Conservation (phyloP, 2,329 filamentous ascomycete species). For the Penicillium sp. region DNA sequence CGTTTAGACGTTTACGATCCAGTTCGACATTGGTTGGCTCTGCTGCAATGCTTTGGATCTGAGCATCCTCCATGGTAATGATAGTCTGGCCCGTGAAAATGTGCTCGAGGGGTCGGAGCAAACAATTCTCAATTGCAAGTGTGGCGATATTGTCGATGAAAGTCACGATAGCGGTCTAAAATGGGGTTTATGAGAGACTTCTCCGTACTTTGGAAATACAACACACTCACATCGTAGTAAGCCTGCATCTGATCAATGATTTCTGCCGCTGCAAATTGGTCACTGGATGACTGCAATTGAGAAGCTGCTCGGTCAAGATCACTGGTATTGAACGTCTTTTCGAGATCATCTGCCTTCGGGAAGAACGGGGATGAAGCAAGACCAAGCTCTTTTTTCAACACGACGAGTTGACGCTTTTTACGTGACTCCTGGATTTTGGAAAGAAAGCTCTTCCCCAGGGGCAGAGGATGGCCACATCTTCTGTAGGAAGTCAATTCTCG, state of each 20-base stretch:
- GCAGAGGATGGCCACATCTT: conserved; percentile 26
- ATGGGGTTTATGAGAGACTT: neutral
- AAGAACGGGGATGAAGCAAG: neutral
- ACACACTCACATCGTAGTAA: conserved; percentile 24
- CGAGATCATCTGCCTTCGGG: neutral
- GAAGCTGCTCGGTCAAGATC: neutral
- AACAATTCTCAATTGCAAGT: neutral
- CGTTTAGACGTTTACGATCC: neutral
- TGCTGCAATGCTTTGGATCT: neutral
- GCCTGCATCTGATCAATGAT: conserved; percentile 42
- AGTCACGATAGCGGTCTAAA: conserved; percentile 36
- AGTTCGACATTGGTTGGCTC: neutral
- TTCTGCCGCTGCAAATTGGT: conserved; percentile 39
- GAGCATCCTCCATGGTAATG: neutral
- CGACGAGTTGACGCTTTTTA: conserved; percentile 5
- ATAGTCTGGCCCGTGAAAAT: neutral
- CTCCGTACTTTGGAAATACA: neutral
- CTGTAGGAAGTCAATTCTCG: conserved; percentile 21
- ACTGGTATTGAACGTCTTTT: neutral
- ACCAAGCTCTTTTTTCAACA: conserved; percentile 2
- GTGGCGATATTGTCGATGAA: conserved; percentile 41
- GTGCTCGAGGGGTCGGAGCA: neutral
- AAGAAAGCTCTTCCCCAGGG: conserved; percentile 17
- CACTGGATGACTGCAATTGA: neutral
- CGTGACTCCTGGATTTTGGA: conserved; percentile 9